Base-by-base conservation (phyloP, 2,329 filamentous ascomycete genomes). In the Phaeosphaeriaceae sp. region DNA sequence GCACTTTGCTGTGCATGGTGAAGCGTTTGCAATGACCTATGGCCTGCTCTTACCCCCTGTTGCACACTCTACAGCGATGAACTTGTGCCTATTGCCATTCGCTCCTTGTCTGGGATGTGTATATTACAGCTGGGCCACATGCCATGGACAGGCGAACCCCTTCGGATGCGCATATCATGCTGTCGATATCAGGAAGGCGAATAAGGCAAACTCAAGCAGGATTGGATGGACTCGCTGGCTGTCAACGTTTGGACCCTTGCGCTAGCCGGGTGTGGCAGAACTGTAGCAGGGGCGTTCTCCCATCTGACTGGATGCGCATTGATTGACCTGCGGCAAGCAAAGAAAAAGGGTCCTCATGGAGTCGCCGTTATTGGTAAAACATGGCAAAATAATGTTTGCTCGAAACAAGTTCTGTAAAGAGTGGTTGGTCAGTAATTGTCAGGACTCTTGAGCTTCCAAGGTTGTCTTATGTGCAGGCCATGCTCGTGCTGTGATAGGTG, bases 161-260 rank as follows among this genome's bases (percentile, higher is more conserved):
- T 42, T 42, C 26, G 47, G 42, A 43, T 53, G 44, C 43, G 42
- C 43, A 42, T 46, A 44, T 44, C 30, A 35, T 35, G 29, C 18
- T 23, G 43, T 29, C 40, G 32, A 46, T 18, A 42, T 17, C 32
- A 44, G 49, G 40, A 48, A 48, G 49, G 40, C 44, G 35, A 44
- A 16, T 12, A 34, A 21, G 6, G 21, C 8, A 6, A 37, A 36
- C 18, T 17, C 30, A 37, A 41, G 20, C 44, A 47, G 55, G 38
- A 45, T 53, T 56, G 48, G 53, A 53, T 48, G 33, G 33, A 35
- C 42, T 51, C 47, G 43, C 54, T 54, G 56, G 50, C 43, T 56
- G 35, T 46, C 37, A 44, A 37, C 34, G 36, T 38, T 42, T 43
- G 15, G 38, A 13, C 42, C 43, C 47, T 48, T 30, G 42, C 45